Evolutionary conservation across 148 eudicot genomes (phyloP), one percentile per base, ranked within the genome.

Genomic region (Heliamphora exappendiculata): DNA sequence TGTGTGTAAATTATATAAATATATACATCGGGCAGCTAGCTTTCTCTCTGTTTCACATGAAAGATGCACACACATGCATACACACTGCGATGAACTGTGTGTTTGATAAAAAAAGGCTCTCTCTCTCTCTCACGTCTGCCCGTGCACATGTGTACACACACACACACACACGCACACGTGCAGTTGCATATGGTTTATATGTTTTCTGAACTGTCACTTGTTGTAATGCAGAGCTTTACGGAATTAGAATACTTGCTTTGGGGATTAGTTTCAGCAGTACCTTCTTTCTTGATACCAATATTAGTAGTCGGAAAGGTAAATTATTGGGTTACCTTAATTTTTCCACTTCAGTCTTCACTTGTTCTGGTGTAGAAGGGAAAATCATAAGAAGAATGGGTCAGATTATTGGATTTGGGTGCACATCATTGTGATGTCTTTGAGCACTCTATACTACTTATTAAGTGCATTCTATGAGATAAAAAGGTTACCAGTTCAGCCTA

Each of bases 171-270:
- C 33, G 8, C 13, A 28, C 5, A 54, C 20, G 16, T 29, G n/a
- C 45, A 53, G 37, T 51, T 12, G 12, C 34, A 54, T 26, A 51
- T 50, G n/a, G 24, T 73, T 64, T 36, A 12, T 7, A 37, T 16
- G 11, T 50, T 50, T 51, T 65, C 9, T 65, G 7, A 73, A 66
- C 20, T 5, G 53, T 66, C 29, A 17, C 12, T 66, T 74, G 13
- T 34, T 77, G 31, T 65, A 12, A 79, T 87, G 78, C 94, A 95
- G 98, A 86, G 84, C 72, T 95, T 95, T 78, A 89, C 82, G 47
- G 98, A 95, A 84, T 85, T 87, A 83, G 98, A 95, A 77, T 95
- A 95, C 84, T 85, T 95, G 77, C 76, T 89, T 51, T 72, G 92
- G 83, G 98, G 89, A 71, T 85, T 92, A 85, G 80, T 92, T 87